Conservation (phyloP, 495 filamentous ascomycete genomes). For the Xylaria nigripes region DNA sequence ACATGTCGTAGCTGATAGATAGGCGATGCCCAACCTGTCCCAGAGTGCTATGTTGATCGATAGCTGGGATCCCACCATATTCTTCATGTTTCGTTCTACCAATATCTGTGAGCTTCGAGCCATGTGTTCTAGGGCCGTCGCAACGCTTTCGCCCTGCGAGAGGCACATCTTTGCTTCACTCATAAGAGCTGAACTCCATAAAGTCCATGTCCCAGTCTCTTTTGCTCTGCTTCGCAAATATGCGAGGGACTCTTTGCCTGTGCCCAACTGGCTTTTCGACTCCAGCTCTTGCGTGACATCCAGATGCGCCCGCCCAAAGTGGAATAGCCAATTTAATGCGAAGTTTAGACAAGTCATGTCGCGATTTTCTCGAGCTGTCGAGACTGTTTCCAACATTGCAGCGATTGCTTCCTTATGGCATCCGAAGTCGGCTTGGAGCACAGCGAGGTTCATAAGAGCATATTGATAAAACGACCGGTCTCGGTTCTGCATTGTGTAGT, state of each 20-base stretch:
- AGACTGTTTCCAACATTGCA: constrained; percentile 86
- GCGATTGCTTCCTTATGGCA: constrained; percentile 84
- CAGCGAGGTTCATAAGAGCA: constrained; percentile 85
- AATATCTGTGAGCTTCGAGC: constrained; percentile 75
- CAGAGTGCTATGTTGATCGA: constrained; percentile 64
- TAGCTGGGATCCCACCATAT: constrained; percentile 64
- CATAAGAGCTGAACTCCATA: constrained; percentile 76
- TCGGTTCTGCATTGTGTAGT: constrained; percentile 86
- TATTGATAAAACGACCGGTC: constrained; percentile 90
- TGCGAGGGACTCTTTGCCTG: constrained; percentile 70
- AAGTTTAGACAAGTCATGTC: constrained; percentile 92
- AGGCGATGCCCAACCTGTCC: constrained; percentile 62
- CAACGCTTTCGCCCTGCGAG: constrained; percentile 67
- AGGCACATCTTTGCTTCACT: constrained; percentile 79
- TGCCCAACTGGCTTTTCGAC: constrained; percentile 63
- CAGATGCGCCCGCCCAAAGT: constrained; percentile 81
- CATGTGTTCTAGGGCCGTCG: constrained; percentile 68
- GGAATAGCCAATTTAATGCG: constrained; percentile 94
- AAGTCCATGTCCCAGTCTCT: constrained; percentile 78
- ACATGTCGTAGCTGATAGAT: constrained; percentile 58
- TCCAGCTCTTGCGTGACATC: constrained; percentile 61
- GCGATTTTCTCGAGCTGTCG: constrained; percentile 82
- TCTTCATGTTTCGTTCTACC: constrained; percentile 63
- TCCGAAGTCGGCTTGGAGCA: constrained; percentile 92
- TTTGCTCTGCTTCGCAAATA: constrained; percentile 85